Base-by-base conservation (phyloP, 2,329 filamentous ascomycete species). In the Rhexocercosporidium sp. region DNA sequence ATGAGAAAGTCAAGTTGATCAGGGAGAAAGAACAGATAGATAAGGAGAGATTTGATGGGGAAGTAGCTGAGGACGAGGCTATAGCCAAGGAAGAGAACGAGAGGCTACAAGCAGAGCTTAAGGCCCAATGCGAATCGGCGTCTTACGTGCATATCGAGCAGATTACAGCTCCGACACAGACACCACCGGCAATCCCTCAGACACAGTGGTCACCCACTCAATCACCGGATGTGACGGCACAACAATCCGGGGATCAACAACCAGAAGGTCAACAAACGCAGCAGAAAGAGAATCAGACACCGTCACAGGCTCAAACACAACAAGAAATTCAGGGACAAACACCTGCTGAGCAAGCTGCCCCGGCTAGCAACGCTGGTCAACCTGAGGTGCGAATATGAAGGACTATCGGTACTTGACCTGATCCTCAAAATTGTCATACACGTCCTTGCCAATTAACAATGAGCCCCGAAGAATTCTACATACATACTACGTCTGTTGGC, bases 1-100 rank as follows among this genome's bases (percentile, higher is more conserved):
- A 88, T 59, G 87, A 91, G 71, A 85, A 89, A 77, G 84, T 85
- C 64, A 81, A 81, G 67, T 65, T 70, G 61, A 75, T 76, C 18
- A 65, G 62, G 3, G 65, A 68, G 51, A 59, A 66, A 37, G 57
- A 66, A 37, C 39, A 46, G 14, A 34, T 56, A 22, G 59, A 62
- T 22, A 29, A 37, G 51, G 65, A 59, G 20, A 53, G 53, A 20
- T 54, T 29, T 20, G 53, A 59, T 7, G 74, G 74, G 47, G 68
- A 73, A 37, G 66, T 62, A 3, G 69, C 65, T 22, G 71, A 71
- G 18, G 51, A 49, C 37, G 59, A 60, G 20, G 49, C 41, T 22
- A 27, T 16, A 16, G 64, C 60, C 37, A 62, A 66, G 22, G 65
- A 66, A 51, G 65, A 57, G 18, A 34, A 27, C 16, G 59, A 37